A percentile compares a stretch with the other conserved stretches of the same genome.
These are phyloP conservation scores for Bolboschoenus planiculmis DNA, from an alignment of 176 grass and related monocot species.

Conservation along the genomic window DNA sequence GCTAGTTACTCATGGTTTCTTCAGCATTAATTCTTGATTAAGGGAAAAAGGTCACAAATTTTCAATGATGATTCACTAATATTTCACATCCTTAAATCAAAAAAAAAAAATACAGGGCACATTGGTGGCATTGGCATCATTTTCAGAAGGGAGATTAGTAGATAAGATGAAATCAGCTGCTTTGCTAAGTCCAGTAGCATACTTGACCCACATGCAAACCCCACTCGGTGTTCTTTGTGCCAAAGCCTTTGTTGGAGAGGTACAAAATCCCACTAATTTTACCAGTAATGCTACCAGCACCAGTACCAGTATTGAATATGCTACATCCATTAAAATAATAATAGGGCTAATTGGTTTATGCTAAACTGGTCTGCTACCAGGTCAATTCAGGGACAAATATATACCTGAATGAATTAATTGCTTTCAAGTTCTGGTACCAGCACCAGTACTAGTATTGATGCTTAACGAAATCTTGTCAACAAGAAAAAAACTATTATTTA, in stretches of 20 bases:
- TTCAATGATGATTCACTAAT: not conserved
- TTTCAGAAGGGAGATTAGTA: constrained; percentile 61
- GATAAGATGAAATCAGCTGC: constrained; percentile 66
- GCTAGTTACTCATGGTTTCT: not conserved
- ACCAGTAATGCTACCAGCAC: not conserved
- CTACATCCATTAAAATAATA: not conserved
- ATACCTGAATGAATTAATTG: too few relatives aligned
- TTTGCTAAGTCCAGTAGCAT: constrained; percentile 67
- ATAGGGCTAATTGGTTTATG: not conserved
- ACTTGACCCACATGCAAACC: constrained; percentile 68
- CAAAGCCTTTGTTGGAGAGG: constrained; percentile 60
- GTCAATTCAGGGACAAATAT: too few relatives aligned
- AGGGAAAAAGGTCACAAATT: not conserved
- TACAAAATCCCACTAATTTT: constrained; percentile 2
- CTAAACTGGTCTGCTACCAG: not conserved
- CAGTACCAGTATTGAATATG: not conserved
- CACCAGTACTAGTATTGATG: not conserved
- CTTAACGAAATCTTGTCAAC: not conserved
- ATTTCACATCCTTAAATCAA: not conserved
- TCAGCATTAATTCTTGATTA: not conserved
- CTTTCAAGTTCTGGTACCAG: too few relatives aligned
- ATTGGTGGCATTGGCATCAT: constrained; percentile 55
- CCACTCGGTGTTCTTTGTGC: constrained; percentile 48
- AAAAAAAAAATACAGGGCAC: constrained; percentile 51
- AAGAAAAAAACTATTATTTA: not conserved